These are phyloP conservation scores for Gaillardinia entomophila DNA, from an alignment of 805 yeast species.

Conservation along the genomic window DNA sequence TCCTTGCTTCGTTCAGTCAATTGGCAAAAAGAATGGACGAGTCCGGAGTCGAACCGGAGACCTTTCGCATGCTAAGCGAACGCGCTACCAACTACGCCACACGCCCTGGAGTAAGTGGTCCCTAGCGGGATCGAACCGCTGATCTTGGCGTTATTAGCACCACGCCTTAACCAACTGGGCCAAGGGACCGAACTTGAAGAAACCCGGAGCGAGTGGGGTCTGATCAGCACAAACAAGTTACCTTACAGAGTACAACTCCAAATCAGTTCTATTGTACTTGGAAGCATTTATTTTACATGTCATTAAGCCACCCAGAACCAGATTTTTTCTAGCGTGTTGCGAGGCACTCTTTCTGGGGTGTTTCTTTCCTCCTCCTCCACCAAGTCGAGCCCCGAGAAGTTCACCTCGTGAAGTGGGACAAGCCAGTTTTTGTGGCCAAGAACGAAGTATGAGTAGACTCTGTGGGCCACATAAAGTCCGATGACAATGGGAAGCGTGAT, in stretches of 20 bases:
- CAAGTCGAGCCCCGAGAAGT: conserved; percentile 54
- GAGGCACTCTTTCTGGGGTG: conserved; percentile 31
- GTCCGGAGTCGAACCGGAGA: conserved; percentile 76
- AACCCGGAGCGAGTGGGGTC: too few species aligned
- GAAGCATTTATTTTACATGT: too few species aligned
- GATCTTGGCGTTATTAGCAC: conserved; percentile 59
- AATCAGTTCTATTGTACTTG: too few species aligned
- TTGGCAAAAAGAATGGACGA: conserved; percentile 55
- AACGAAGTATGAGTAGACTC: conserved; percentile 32
- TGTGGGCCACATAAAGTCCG: conserved; percentile 54
- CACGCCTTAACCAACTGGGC: conserved; percentile 52
- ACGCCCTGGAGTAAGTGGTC: conserved; percentile 60
- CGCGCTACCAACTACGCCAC: conserved; percentile 85
- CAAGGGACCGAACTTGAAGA: conserved; percentile 42
- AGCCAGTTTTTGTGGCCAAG: conserved; percentile 30
- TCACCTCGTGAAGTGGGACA: conserved; percentile 52
- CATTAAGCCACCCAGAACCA: conserved; percentile 51
- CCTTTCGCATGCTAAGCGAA: conserved; percentile 77
- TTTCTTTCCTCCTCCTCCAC: conserved; percentile 49
- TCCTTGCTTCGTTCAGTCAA: too few species aligned
- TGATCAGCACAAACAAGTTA: too few species aligned
- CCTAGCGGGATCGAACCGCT: conserved; percentile 88
- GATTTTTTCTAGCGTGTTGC: conserved; percentile 34
- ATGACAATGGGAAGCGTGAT: conserved; percentile 56
- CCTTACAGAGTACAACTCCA: too few species aligned